Conservation (phyloP, 225 moss, liverwort and hornwort species). For the Sphagnum tenellum region DNA sequence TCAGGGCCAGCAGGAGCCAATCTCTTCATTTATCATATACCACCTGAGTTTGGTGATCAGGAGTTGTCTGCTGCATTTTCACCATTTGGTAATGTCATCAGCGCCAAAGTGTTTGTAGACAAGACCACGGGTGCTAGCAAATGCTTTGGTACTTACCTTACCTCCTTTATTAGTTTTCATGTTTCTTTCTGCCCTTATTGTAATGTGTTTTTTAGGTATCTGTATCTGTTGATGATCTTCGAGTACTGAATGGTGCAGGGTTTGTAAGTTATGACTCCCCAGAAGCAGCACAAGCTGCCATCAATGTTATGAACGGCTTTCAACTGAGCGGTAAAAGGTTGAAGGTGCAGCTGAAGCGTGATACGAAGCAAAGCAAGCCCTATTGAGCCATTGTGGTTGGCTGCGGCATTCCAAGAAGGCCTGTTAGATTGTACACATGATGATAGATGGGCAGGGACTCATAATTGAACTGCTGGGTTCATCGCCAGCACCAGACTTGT, state of each 20-base stretch:
- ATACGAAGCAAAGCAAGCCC: conserved; percentile 93
- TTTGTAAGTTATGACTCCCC: conserved; percentile 95
- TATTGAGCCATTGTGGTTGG: conserved; percentile 40
- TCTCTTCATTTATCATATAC: conserved; percentile 86
- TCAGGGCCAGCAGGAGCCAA: conserved; percentile 87
- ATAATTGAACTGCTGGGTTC: conserved; percentile 36
- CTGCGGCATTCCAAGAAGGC: conserved; percentile 1
- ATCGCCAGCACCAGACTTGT: conserved; percentile 52
- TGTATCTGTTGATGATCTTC: too few species aligned
- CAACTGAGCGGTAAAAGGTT: conserved; percentile 91
- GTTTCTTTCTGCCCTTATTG: too few species aligned
- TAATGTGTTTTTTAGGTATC: too few species aligned
- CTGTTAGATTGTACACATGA: conserved; percentile 37
- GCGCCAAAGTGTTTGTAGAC: conserved; percentile 88
- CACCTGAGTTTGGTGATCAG: conserved; percentile 82
- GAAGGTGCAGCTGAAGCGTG: conserved; percentile 90
- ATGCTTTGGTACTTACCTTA: conserved; percentile 60
- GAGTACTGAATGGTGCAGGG: conserved; percentile 33
- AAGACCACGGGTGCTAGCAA: conserved; percentile 94
- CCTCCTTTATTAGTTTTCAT: neutral
- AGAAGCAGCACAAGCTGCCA: conserved; percentile 94
- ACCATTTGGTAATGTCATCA: conserved; percentile 81
- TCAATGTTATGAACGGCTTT: conserved; percentile 95
- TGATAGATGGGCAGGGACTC: conserved; percentile 37
- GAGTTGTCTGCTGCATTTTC: conserved; percentile 77